A percentile compares a stretch with the other conserved stretches of the same genome.
Evolutionary conservation across 805 yeast species (phyloP).

Genomic region (Wickerhamomyces rabaulensis): DNA sequence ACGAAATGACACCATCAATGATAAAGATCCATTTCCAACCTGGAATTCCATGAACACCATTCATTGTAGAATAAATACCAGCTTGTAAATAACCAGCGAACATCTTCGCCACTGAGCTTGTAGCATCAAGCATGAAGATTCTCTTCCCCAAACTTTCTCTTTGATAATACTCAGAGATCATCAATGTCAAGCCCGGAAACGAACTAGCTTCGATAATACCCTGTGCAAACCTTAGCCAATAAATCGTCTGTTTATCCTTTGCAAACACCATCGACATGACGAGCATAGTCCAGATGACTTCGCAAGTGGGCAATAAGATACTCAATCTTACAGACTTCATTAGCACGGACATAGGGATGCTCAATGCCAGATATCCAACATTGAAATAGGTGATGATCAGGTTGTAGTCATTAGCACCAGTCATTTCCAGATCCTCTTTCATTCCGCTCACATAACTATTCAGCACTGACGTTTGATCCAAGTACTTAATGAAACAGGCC

Average conservation of each 20-base stretch:
- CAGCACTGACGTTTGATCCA: conserved; percentile 52
- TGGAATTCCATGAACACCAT: conserved; percentile 35
- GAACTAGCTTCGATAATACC: conserved; percentile 3
- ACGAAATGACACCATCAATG: conserved; percentile 46
- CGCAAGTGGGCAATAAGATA: conserved; percentile 1
- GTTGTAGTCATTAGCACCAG: conserved; percentile 49
- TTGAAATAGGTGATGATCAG: conserved; percentile 2
- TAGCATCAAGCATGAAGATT: conserved; percentile 6
- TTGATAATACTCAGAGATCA: conserved; percentile 3
- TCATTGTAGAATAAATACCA: conserved; percentile 31
- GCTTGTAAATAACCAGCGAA: conserved; percentile 37
- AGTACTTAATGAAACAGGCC: conserved; percentile 37
- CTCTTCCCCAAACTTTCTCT: conserved; percentile 1
- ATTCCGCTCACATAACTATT: conserved; percentile 66
- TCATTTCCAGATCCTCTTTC: conserved; percentile 48
- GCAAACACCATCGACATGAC: conserved; percentile 3
- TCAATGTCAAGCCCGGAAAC: conserved; percentile 1
- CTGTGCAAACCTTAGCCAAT: conserved; percentile 1
- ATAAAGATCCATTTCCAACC: conserved; percentile 77
- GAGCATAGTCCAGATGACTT: conserved; percentile 1
- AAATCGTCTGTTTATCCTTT: conserved; percentile 2
- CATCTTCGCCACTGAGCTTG: neutral
- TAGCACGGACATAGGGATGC: neutral
- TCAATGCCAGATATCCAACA: conserved; percentile 1
- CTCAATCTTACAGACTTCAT: conserved; percentile 3